Evolutionary conservation across 2,329 filamentous ascomycete species (phyloP).

Genomic region (Raffaelea arxii): DNA sequence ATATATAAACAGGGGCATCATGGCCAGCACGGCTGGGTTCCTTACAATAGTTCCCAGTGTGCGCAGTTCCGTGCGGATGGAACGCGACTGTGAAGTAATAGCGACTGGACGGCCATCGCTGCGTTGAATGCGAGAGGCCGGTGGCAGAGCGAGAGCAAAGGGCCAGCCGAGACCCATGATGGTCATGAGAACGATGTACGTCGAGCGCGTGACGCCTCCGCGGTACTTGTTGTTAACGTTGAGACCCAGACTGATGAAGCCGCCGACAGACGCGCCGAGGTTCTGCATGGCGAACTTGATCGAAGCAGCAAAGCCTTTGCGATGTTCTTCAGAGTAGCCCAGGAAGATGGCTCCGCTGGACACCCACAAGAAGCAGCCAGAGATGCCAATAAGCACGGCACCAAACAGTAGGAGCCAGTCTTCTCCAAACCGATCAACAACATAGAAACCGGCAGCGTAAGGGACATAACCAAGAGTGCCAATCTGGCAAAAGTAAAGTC

Average conservation of each 20-base stretch:
- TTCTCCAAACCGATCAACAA: slow-evolving; percentile 2
- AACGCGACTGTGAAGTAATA: background rate
- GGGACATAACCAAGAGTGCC: slow-evolving; percentile 5
- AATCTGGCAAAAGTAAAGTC: slow-evolving; percentile 1
- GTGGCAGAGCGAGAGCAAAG: slow-evolving; percentile 8
- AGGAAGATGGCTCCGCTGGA: slow-evolving; percentile 11
- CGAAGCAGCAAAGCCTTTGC: slow-evolving; percentile 10
- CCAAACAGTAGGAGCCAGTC: slow-evolving; percentile 5
- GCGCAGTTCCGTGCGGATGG: slow-evolving; percentile 1
- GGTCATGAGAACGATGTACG: slow-evolving; percentile 12
- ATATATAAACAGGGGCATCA: slow-evolving; percentile 10
- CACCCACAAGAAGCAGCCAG: slow-evolving; percentile 10
- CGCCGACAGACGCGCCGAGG: slow-evolving; percentile 8
- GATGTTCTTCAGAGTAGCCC: slow-evolving; percentile 11
- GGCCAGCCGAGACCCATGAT: slow-evolving; percentile 12
- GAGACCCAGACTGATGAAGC: slow-evolving; percentile 10
- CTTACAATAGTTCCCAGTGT: slow-evolving; percentile 6
- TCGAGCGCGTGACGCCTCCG: slow-evolving; percentile 8
- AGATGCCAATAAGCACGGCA: slow-evolving; percentile 3
- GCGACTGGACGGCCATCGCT: slow-evolving; percentile 9
- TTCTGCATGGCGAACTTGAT: slow-evolving; percentile 7
- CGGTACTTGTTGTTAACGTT: slow-evolving; percentile 8
- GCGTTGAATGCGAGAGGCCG: slow-evolving; percentile 8
- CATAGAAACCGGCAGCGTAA: slow-evolving; percentile 5
- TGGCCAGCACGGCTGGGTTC: slow-evolving; percentile 3